A percentile compares a stretch with the other conserved stretches of the same genome.
Evolutionary conservation across 192 early-diverging fungal genomes (phyloP).

Genomic region (Paraglomus brasilianum): DNA sequence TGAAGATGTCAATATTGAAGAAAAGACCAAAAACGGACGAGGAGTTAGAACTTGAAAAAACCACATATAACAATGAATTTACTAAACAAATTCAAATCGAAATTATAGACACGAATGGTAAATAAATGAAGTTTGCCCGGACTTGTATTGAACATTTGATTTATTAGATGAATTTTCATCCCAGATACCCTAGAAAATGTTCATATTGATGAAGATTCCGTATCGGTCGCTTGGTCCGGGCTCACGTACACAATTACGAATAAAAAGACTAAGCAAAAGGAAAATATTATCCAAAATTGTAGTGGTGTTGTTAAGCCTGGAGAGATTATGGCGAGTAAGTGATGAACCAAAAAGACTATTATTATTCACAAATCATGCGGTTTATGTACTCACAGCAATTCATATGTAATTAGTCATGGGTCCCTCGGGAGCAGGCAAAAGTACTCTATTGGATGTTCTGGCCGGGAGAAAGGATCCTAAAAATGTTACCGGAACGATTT

Average conservation of each 20-base stretch:
- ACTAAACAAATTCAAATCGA: too few species aligned
- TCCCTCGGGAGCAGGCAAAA: slow-evolving; percentile 89
- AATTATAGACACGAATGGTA: too few species aligned
- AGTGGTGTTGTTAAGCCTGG: slow-evolving; percentile 18
- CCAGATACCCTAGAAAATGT: too few species aligned
- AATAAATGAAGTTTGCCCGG: too few species aligned
- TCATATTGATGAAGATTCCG: not conserved
- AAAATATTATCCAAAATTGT: slow-evolving; percentile 4
- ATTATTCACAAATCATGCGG: not conserved
- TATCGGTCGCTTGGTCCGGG: slow-evolving; percentile 3
- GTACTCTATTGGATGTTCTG: slow-evolving; percentile 80
- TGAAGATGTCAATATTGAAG: too few species aligned
- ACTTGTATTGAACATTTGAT: too few species aligned
- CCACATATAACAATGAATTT: too few species aligned
- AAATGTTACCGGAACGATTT: slow-evolving; percentile 50
- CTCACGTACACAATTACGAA: slow-evolving; percentile 5
- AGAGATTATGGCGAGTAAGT: slow-evolving; percentile 29
- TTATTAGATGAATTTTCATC: too few species aligned
- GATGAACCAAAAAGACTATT: not conserved
- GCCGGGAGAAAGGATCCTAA: slow-evolving; percentile 66
- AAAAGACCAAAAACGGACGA: too few species aligned
- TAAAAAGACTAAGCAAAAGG: slow-evolving; percentile 12
- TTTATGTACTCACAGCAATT: not conserved
- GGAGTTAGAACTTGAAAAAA: too few species aligned
- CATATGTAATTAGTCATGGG: slow-evolving; percentile 68